Base-by-base conservation (phyloP, 2,329 filamentous ascomycete species). In the Sporothrix protearum region DNA sequence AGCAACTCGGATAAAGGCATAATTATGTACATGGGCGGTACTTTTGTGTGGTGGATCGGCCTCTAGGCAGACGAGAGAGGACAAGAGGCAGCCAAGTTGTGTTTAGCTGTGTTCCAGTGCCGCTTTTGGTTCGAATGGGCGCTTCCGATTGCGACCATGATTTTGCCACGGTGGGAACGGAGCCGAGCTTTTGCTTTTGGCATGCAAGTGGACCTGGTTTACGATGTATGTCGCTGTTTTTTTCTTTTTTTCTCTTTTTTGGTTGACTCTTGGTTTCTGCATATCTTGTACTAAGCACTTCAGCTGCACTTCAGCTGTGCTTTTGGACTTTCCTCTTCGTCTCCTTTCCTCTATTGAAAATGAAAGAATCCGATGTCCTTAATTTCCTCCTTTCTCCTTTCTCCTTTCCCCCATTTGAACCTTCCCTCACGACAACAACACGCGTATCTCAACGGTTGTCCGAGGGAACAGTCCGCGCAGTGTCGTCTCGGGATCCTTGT, bases 381-480 rank as follows among this genome's bases (percentile, higher is more conserved):
- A 10, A 45, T 47, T 16, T 12, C 12, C 36, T 39, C 9, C 12
- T 22, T 57, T 19, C 16, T 45, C n/a, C 14, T 14, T 55, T 19
- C 42, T 8, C 12, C 3, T 16, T 25, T 2, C 36, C 47, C 30
- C n/a, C 42, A 19, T 64, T 7, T 25, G 10, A n/a, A 14, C 8
- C 16, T 42, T 53, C n/a, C 22, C 28, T 73, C 80, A 88, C 16
- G 86, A 88, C 12, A 90, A 77, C 61, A 90, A 76, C 42, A 90
- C 87, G 30, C 86, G 82, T 42, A 90, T 87, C 76, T 90, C 88
- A 7, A 85, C 84, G 7, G 84, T 85, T 4, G 88, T 90, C 66
- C 88, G 83, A 0, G 87, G 87, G 76, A 90, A 89, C 10, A 87
- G 76, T 8, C 80, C 78, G 45, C 83, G 79, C 19, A 85, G 76